Evolutionary conservation across 257 asterid genomes (phyloP).

Genomic region (Solanum habrochaites): DNA sequence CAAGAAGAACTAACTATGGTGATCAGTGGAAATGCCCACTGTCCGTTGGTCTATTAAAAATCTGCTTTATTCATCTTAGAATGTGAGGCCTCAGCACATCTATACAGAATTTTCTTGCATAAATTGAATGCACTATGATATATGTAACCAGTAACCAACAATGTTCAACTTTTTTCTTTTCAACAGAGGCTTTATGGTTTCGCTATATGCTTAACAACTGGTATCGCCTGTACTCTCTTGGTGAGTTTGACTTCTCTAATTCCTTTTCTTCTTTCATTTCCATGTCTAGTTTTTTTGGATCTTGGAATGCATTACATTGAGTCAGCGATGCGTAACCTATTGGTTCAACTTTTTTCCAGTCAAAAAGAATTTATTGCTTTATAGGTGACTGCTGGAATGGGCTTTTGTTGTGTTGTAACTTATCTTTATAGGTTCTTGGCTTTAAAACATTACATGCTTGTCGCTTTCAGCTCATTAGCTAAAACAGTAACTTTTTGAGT

Average conservation of each 20-base stretch:
- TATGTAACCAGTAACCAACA: not conserved
- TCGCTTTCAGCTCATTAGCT: not conserved
- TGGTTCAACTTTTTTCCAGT: not conserved
- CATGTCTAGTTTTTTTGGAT: not conserved
- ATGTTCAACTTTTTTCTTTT: not conserved
- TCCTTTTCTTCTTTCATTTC: not conserved
- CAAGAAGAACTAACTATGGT: not conserved
- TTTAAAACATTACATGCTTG: not conserved
- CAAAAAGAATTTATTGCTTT: not conserved
- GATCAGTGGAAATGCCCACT: not conserved
- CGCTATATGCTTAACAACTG: slow-evolving; percentile 81
- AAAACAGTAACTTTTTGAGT: not conserved
- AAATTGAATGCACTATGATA: not conserved
- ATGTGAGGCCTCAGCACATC: not conserved
- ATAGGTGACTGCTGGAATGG: not conserved
- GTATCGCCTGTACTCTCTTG: slow-evolving; percentile 85
- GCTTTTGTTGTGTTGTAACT: not conserved
- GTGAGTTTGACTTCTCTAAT: slow-evolving; percentile 23
- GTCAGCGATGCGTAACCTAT: not conserved
- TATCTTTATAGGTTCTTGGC: not conserved
- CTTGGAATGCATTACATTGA: not conserved
- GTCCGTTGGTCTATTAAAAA: not conserved
- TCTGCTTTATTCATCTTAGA: not conserved
- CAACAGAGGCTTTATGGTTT: slow-evolving; percentile 85
- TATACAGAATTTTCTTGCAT: not conserved